Conservation (phyloP, 2,329 filamentous ascomycete species). For the Trichoderma sp. region DNA sequence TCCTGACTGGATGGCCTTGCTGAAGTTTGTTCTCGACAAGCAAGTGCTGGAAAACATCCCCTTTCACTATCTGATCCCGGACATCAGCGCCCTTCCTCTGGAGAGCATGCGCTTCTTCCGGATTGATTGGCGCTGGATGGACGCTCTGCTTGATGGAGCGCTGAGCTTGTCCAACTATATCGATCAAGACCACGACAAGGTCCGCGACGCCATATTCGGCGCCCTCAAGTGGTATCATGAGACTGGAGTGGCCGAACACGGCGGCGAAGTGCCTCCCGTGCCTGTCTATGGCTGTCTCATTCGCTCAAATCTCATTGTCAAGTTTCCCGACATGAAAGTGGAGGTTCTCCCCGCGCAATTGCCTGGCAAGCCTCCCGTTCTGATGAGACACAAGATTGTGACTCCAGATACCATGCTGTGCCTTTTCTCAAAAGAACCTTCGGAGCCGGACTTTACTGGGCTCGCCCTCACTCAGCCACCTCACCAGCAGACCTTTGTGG, state of each 20-base stretch:
- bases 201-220: slow-evolving; percentile 30
- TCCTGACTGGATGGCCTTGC: slow-evolving; percentile 44
- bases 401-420: not conserved
- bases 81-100: slow-evolving; percentile 40
- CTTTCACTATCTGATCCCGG: slow-evolving; percentile 45
- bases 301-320: not conserved
- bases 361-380: not conserved
- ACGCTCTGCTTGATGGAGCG: slow-evolving; percentile 49
- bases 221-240: not conserved
- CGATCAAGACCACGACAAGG: slow-evolving; percentile 35
- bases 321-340: not conserved
- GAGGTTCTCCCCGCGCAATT: not conserved
- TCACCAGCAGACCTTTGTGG: slow-evolving; percentile 44
- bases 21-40: slow-evolving; percentile 43
- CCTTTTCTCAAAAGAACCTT: not conserved
- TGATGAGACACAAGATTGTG: not conserved
- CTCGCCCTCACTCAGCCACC: slow-evolving; percentile 42
- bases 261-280: not conserved
- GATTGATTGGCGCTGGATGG: slow-evolving; percentile 49
- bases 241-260: not conserved
- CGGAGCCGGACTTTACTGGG: slow-evolving; percentile 32
- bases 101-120: slow-evolving; percentile 50
- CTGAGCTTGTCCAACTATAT: slow-evolving; percentile 46
- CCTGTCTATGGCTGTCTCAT: slow-evolving; percentile 28
- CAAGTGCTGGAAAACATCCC: slow-evolving; percentile 45